These are phyloP conservation scores for Neurospora sp. DNA, from an alignment of 495 filamentous ascomycete genomes.

Conservation along the genomic window DNA sequence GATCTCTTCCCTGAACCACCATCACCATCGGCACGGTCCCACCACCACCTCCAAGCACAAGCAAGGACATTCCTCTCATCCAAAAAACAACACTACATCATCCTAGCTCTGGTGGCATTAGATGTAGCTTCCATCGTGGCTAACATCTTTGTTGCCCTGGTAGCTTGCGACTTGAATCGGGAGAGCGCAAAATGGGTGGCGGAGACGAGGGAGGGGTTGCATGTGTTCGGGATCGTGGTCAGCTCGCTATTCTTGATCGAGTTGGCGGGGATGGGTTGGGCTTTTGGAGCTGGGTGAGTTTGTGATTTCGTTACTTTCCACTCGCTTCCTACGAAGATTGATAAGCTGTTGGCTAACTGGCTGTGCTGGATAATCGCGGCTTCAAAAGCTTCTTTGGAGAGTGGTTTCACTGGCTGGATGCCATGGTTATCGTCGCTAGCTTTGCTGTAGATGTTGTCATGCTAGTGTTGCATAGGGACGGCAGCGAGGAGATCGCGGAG, in stretches of 20 bases:
- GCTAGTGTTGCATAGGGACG: slow-evolving; percentile 8
- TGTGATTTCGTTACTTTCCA: background rate
- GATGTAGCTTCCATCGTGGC: slow-evolving; percentile 51
- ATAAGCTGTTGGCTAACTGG: background rate
- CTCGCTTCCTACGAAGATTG: background rate
- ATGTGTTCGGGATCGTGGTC: slow-evolving; percentile 37
- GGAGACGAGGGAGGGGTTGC: slow-evolving; percentile 25
- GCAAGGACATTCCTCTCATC: slow-evolving; percentile 37
- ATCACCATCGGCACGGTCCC: background rate
- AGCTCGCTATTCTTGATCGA: slow-evolving; percentile 53
- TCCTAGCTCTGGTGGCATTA: slow-evolving; percentile 45
- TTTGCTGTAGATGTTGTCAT: slow-evolving; percentile 50
- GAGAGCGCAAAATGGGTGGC: slow-evolving; percentile 26
- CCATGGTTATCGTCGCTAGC: slow-evolving; percentile 47
- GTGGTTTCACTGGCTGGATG: slow-evolving; percentile 55
- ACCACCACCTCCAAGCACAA: background rate
- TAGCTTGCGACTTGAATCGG: slow-evolving; percentile 44
- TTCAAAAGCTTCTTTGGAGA: slow-evolving; percentile 46
- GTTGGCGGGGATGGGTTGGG: slow-evolving; percentile 44
- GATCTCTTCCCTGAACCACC: background rate
- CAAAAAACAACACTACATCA: slow-evolving; percentile 46
- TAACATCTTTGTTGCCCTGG: slow-evolving; percentile 51
- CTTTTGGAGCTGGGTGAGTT: slow-evolving; percentile 45
- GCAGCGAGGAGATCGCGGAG: slow-evolving; percentile 51
- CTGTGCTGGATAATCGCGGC: background rate